phyloP scores from a whole-genome alignment of 2,329 filamentous ascomycete genomes.

The Alternaria gaisen region DNA sequence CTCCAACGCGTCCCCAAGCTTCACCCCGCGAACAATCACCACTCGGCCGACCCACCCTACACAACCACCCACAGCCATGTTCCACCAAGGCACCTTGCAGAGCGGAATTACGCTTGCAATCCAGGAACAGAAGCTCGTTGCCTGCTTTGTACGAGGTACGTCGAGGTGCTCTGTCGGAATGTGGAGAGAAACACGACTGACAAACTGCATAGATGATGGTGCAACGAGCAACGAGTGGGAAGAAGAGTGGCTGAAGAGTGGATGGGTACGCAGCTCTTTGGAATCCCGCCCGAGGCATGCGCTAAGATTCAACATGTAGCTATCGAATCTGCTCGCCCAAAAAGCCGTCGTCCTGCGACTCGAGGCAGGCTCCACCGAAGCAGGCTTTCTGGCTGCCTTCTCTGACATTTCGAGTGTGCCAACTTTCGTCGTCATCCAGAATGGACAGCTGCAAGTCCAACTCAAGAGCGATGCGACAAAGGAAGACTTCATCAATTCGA shows the following conservation, averaged over 20 bases:
- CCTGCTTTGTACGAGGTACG: slow-evolving; percentile 83
- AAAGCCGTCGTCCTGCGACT: slow-evolving; percentile 77
- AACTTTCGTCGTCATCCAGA: slow-evolving; percentile 80
- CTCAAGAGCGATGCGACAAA: slow-evolving; percentile 70
- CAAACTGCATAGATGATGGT: slow-evolving; percentile 65
- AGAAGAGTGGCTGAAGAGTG: slow-evolving; percentile 66
- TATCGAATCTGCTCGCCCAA: slow-evolving; percentile 62
- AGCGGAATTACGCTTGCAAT: slow-evolving; percentile 82
- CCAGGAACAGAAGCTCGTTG: slow-evolving; percentile 76
- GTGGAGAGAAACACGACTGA: slow-evolving; percentile 17
- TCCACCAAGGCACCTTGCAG: slow-evolving; percentile 81
- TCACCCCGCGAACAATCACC: slow-evolving; percentile 28
- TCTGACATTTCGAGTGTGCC: slow-evolving; percentile 83
- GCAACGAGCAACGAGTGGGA: slow-evolving; percentile 78
- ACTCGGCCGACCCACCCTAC: background rate
- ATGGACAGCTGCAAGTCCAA: slow-evolving; percentile 81
- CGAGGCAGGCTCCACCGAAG: slow-evolving; percentile 77
- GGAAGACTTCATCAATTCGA: slow-evolving; percentile 70
- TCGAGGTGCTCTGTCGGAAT: slow-evolving; percentile 13
- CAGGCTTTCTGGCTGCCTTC: slow-evolving; percentile 81
- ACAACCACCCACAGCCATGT: slow-evolving; percentile 64
- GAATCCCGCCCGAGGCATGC: background rate
- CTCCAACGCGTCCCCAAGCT: slow-evolving; percentile 24
- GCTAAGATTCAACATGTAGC: slow-evolving; percentile 32
- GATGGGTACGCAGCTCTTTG: slow-evolving; percentile 39